Percentiles rank a stretch among this genome's conserved stretches.
phyloP scores from a whole-genome alignment of 2,329 filamentous ascomycete species.

The Shiraia bambusicola region DNA sequence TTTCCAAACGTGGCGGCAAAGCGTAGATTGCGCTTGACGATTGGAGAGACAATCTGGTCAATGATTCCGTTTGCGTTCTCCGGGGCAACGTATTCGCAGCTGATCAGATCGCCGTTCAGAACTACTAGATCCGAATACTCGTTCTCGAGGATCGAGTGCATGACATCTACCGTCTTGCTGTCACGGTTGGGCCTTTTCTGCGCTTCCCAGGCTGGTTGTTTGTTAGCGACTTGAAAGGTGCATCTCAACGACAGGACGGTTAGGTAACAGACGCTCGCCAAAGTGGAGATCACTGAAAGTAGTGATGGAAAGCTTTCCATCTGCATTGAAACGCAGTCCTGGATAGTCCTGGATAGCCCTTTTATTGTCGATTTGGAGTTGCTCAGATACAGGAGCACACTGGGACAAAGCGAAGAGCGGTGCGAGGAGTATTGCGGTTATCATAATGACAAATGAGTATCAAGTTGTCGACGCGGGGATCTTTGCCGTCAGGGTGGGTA shows the following conservation, averaged over 20 bases:
- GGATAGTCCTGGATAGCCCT: constrained; percentile 16
- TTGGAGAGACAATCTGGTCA: constrained; percentile 39
- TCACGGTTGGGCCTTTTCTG: constrained; percentile 50
- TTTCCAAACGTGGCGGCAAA: constrained; percentile 74
- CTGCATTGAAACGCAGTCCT: constrained; percentile 26
- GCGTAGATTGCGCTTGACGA: constrained; percentile 56
- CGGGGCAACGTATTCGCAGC: constrained; percentile 55
- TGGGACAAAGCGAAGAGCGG: neutral
- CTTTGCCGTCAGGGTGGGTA: neutral
- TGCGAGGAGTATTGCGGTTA: neutral
- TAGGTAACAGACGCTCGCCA: constrained; percentile 60
- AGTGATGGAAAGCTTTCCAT: constrained; percentile 52
- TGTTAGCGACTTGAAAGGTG: constrained; percentile 4
- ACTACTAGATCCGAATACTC: constrained; percentile 64
- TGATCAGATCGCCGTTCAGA: constrained; percentile 71
- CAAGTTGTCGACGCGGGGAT: neutral
- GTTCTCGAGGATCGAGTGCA: constrained; percentile 58
- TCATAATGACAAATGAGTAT: neutral
- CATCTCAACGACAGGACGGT: constrained; percentile 21
- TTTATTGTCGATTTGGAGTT: neutral
- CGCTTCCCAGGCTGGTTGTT: constrained; percentile 9
- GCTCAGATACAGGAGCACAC: constrained; percentile 6
- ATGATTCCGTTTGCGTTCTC: constrained; percentile 20
- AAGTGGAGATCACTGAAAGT: constrained; percentile 73
- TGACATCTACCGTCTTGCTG: constrained; percentile 57